phyloP scores from a whole-genome alignment of 495 filamentous ascomycete species.

The Filosporella fistucella region DNA sequence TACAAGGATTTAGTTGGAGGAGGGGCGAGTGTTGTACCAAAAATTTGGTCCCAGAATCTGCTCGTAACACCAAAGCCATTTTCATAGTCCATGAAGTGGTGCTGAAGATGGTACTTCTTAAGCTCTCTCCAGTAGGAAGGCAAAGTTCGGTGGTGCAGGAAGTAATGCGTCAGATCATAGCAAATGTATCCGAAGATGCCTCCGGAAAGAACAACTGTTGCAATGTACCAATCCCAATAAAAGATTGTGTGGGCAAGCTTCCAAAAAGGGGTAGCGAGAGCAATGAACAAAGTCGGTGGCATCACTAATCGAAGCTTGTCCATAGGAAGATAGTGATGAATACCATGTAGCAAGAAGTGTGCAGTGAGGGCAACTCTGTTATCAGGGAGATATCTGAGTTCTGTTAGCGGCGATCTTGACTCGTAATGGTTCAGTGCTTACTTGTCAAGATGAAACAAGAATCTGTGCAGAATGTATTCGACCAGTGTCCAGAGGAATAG shows the following conservation, averaged over 20 bases:
- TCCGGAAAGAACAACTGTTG: slow-evolving; percentile 73
- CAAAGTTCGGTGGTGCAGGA: slow-evolving; percentile 95
- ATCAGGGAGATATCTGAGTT: slow-evolving; percentile 75
- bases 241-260: slow-evolving; percentile 84
- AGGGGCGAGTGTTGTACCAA: slow-evolving; percentile 74
- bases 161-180: slow-evolving; percentile 98
- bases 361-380: slow-evolving; percentile 82
- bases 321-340: slow-evolving; percentile 99
- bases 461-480: slow-evolving; percentile 88
- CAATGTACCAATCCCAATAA: slow-evolving; percentile 80
- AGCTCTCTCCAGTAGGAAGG: slow-evolving; percentile 81
- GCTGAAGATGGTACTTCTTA: slow-evolving; percentile 95
- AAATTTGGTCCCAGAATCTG: slow-evolving; percentile 91
- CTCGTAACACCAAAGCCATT: slow-evolving; percentile 99
- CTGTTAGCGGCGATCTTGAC: slow-evolving; percentile 17
- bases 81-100: slow-evolving; percentile 95
- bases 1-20: slow-evolving; percentile 18
- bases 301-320: slow-evolving; percentile 95
- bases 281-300: slow-evolving; percentile 86
- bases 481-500: slow-evolving; percentile 81
- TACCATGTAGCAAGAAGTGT: slow-evolving; percentile 94
- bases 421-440: slow-evolving; percentile 37
- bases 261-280: slow-evolving; percentile 87
- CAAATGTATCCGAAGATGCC: slow-evolving; percentile 93
- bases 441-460: slow-evolving; percentile 90